A percentile compares a stretch with the other conserved stretches of the same genome.
phyloP scores from a whole-genome alignment of 352 stramenopile species.

The Globisporangium lucens region DNA sequence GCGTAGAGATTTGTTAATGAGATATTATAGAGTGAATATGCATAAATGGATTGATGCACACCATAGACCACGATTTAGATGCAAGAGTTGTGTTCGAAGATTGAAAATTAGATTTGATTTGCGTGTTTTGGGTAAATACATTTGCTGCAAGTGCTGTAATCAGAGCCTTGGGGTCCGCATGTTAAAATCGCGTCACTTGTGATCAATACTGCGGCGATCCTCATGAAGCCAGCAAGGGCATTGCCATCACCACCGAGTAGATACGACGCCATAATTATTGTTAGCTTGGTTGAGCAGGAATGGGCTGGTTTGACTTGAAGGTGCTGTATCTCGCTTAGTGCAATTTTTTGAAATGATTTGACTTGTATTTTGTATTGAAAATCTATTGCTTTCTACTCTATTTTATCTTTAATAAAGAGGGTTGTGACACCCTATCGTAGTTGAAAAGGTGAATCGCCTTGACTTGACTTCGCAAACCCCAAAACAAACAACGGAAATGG shows the following conservation, averaged over 20 bases:
- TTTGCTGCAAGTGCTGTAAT: not conserved
- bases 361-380: not conserved
- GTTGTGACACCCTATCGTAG: not conserved
- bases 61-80: not conserved
- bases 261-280: not conserved
- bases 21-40: constrained; percentile 14
- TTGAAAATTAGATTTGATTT: not conserved
- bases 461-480: not conserved
- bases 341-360: not conserved
- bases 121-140: not conserved
- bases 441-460: not conserved
- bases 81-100: not conserved
- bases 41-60: not conserved
- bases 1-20: not conserved
- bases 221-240: not conserved
- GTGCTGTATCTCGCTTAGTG: too few relatives aligned
- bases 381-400: not conserved
- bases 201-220: not conserved
- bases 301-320: too few relatives aligned
- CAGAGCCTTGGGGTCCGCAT: too few relatives aligned
- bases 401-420: not conserved
- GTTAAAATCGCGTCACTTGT: not conserved
- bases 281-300: not conserved
- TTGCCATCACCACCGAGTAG: not conserved
- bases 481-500: constrained; percentile 3